Base-by-base conservation (phyloP, 139 green algal genomes). In the Chlorella sp. region DNA sequence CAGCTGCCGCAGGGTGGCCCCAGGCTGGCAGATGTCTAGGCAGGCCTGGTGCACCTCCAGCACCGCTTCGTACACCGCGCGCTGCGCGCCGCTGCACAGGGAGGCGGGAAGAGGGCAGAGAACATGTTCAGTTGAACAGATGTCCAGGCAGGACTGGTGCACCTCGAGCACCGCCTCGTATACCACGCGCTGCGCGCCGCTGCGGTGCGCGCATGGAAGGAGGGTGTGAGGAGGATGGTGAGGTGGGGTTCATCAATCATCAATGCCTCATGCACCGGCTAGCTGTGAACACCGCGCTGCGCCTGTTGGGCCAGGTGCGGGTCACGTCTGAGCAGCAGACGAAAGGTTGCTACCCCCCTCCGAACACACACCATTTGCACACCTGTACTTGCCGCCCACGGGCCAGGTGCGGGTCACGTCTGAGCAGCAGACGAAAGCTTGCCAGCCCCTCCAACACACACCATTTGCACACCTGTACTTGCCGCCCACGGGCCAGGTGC, bases 231-330 rank as follows among this genome's bases (percentile, higher is more conserved):
- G n/a, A n/a, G n/a, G n/a, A 76, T 40, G 38, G 30, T 24, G 24
- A 76, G 36, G 9, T 6, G 3, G 2, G 34, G 26, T 75, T n/a
- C 34, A 34, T 4, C 56, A 65, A 19, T 20, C 56, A 65, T 19
- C 56, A 24, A 24, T 9, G 7, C n/a, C 30, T 41, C 32, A 20
- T n/a, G 56, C 56, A 65, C 56, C 8, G 56, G n/a, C n/a, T n/a
- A n/a, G n/a, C 56, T 24, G 7, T 20, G 56, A 5, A 65, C 56
- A 9, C 56, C 56, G 56, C 6, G 22, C 13, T 65, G n/a, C n/a
- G n/a, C n/a, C n/a, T n/a, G n/a, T n/a, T n/a, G n/a, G 96, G 96
- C 96, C 96, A 99, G 7, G 93, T 96, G 67, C 96, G 93, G 0
- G 96, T 98, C 24, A 99, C 91, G 81, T 99, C 96, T 32, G 67